Conservation (phyloP, 441 rosid genomes). For the Hypseocharis bilobata region DNA sequence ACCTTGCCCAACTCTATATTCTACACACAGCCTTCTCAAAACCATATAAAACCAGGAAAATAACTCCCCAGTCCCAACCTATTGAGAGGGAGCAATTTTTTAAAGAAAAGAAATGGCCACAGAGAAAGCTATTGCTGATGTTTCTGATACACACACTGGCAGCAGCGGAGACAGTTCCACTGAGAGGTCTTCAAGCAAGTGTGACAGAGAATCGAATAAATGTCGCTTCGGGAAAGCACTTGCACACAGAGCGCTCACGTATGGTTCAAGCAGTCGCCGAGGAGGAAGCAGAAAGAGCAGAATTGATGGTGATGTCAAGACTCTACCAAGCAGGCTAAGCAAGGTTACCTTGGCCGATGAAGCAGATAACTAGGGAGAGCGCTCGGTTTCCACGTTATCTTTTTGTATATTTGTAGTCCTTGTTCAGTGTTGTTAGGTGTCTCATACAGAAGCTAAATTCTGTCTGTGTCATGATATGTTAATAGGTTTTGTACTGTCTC, state of each 20-base stretch:
- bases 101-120: constrained; percentile 27
- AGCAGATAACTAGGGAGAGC: constrained; percentile 14
- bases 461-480: too few species aligned
- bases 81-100: not conserved
- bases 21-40: constrained; percentile 16
- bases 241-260: constrained; percentile 41
- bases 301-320: constrained; percentile 21
- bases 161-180: constrained; percentile 17
- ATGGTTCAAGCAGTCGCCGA: constrained; percentile 31
- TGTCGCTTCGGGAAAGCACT: constrained; percentile 42
- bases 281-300: constrained; percentile 31
- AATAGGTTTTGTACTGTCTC: too few species aligned
- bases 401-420: too few species aligned
- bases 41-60: constrained; percentile 18
- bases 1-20: constrained; percentile 19
- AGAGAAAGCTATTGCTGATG: constrained; percentile 23
- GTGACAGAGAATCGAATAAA: constrained; percentile 14
- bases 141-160: constrained; percentile 9
- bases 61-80: not conserved
- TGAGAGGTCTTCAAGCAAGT: not conserved
- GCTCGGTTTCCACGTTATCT: not conserved
- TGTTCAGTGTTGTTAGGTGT: too few species aligned
- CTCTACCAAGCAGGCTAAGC: constrained; percentile 46
- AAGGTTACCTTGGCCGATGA: constrained; percentile 40
- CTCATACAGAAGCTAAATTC: too few species aligned